Evolutionary conservation across 306 rosid species (phyloP).

Genomic region (Cucurbita pepo): DNA sequence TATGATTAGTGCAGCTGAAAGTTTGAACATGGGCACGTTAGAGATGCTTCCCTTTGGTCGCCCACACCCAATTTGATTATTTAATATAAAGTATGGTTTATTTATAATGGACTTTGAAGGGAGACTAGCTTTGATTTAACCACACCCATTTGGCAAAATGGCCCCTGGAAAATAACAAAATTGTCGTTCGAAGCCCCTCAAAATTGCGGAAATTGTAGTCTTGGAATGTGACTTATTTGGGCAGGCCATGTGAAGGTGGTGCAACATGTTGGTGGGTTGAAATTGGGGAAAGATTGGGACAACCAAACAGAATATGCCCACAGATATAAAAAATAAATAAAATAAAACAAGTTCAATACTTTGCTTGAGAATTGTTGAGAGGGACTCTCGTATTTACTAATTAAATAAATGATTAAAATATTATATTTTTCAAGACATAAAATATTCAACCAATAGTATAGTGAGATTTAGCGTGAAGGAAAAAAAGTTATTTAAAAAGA

Average conservation of each 20-base stretch:
- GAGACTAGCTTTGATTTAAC: too few relatives aligned
- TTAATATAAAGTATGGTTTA: background rate
- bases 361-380: background rate
- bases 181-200: background rate
- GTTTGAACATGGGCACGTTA: background rate
- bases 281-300: background rate
- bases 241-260: background rate
- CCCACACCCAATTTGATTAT: background rate
- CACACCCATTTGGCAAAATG: background rate
- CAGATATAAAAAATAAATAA: background rate
- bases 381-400: too few relatives aligned
- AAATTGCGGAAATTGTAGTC: background rate
- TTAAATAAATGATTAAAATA: too few relatives aligned
- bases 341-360: too few relatives aligned
- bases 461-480: too few relatives aligned
- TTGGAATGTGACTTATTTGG: background rate
- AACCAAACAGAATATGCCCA: background rate
- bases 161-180: background rate
- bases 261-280: background rate
- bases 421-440: too few relatives aligned
- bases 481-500: too few relatives aligned
- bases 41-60: background rate
- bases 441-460: too few relatives aligned
- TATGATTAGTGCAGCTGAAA: background rate
- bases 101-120: background rate